Evolutionary conservation across 768 basidiomycete genomes (phyloP), one percentile per base, ranked within the genome.

Genomic region (Kwoniella botswanensis): DNA sequence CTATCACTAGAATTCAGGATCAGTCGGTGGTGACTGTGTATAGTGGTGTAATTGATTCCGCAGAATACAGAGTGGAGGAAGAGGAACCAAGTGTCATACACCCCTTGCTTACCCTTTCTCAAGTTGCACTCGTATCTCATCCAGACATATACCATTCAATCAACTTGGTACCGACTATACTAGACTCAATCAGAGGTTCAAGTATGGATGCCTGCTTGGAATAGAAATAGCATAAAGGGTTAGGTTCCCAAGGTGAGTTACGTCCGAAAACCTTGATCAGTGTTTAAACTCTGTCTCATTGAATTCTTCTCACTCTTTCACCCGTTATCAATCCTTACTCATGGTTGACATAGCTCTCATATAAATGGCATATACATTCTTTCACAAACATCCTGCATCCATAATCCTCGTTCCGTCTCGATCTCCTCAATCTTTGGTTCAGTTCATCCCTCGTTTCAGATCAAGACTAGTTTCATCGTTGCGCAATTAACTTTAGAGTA

Each of bases 201-300:
- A 55, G 15, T n/a, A 22, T 22, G 54, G 12, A 55, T 55, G 54
- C 24, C 11, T 24, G 54, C 54, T 21, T 22, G 54, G 54, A 55
- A n/a, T 55, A 55, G 54, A 55, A 6, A 11, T 11, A 9, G 11
- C 4, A 24, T 24, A 55, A 22, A 55, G 54, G 54, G 54, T 55
- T 1, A 4, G 11, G 11, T 55, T 9, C 21, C 54, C 21, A 55
- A 55, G 15, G 54, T 55, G 54, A 55, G 54, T 55, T 22, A 55
- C 54, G 24, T 55, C 54, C 54, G 54, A 55, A 55, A 55, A 55
- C 54, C 54, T 22, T 55, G 35, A 35, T 35, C 35, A 35, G 12
- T 55, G 54, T 21, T 55, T 3, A 18, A 22, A 55, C 54, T 22
- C 24, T 52, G 50, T 55, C 54, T 9, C 24, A 21, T 55, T n/a